A percentile compares a stretch with the other conserved stretches of the same genome.
phyloP scores from a whole-genome alignment of 352 stramenopile genomes.

The Phytophthora sp. region DNA sequence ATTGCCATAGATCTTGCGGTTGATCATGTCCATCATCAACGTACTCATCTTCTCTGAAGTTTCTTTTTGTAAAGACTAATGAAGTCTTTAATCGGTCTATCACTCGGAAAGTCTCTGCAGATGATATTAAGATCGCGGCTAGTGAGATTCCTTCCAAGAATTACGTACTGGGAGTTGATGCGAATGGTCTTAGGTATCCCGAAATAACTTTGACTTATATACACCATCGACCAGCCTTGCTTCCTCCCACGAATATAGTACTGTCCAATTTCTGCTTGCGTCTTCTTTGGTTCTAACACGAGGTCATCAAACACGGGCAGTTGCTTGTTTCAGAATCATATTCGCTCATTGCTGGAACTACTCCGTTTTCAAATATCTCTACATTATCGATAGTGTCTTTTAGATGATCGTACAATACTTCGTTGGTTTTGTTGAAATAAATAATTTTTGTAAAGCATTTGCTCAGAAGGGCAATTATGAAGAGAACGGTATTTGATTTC shows the following conservation, averaged over 20 bases:
- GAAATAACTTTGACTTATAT: constrained; percentile 20
- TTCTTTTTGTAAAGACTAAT: constrained; percentile 23
- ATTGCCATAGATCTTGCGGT: constrained; percentile 21
- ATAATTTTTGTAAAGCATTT: constrained; percentile 22
- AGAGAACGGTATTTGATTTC: constrained; percentile 14
- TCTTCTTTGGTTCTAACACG: background rate
- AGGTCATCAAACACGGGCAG: constrained; percentile 17
- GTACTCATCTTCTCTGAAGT: constrained; percentile 9
- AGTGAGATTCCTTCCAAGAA: constrained; percentile 17
- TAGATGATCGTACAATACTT: constrained; percentile 21
- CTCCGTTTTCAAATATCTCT: constrained; percentile 8
- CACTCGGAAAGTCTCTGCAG: constrained; percentile 6
- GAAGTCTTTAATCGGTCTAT: constrained; percentile 9
- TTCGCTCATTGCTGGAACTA: constrained; percentile 5
- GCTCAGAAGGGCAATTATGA: constrained; percentile 12
- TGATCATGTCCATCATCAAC: constrained; percentile 28
- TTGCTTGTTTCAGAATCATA: constrained; percentile 18
- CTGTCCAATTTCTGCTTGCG: constrained; percentile 11
- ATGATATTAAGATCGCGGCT: constrained; percentile 11
- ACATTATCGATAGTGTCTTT: constrained; percentile 17
- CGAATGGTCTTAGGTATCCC: constrained; percentile 11
- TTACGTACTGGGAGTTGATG: constrained; percentile 17
- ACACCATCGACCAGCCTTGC: constrained; percentile 7
- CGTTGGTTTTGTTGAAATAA: constrained; percentile 13
- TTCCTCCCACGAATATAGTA: constrained; percentile 13